Evolutionary conservation across 2,329 filamentous ascomycete species (phyloP).

Genomic region (Arthrobotrys megalospora): DNA sequence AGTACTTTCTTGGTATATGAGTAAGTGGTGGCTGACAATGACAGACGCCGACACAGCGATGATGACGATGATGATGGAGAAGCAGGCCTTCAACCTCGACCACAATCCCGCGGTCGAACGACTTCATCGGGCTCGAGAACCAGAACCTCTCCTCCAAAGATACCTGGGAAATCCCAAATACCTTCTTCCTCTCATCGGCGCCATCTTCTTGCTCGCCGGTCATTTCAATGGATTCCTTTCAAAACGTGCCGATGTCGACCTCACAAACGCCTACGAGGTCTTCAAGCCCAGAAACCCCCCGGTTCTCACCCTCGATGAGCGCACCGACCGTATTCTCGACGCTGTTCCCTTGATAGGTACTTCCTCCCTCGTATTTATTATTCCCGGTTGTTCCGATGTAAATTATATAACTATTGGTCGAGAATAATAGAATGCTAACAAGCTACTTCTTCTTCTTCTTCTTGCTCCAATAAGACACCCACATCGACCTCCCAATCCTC

Average conservation of each 20-base stretch:
- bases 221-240: conserved; percentile 58
- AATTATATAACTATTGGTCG: too few species aligned
- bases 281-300: conserved; percentile 19
- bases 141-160: conserved; percentile 46
- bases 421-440: not conserved
- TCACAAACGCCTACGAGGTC: conserved; percentile 47
- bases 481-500: conserved; percentile 80
- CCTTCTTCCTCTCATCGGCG: conserved; percentile 43
- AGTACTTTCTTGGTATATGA: too few species aligned
- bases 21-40: too few species aligned
- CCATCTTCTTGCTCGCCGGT: conserved; percentile 45
- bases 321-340: conserved; percentile 60
- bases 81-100: conserved; percentile 9
- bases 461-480: conserved; percentile 40
- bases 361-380: not conserved
- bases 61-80: conserved; percentile 29
- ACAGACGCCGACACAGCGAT: too few species aligned
- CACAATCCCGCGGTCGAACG: conserved; percentile 26
- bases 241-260: conserved; percentile 50
- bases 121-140: conserved; percentile 4
- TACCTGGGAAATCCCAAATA: conserved; percentile 50
- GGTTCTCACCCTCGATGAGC: conserved; percentile 44
- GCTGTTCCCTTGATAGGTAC: conserved; percentile 62
- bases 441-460: too few species aligned
- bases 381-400: not conserved